phyloP scores from a whole-genome alignment of 1,284 basidiomycete species.

The Hemileia vastatrix region DNA sequence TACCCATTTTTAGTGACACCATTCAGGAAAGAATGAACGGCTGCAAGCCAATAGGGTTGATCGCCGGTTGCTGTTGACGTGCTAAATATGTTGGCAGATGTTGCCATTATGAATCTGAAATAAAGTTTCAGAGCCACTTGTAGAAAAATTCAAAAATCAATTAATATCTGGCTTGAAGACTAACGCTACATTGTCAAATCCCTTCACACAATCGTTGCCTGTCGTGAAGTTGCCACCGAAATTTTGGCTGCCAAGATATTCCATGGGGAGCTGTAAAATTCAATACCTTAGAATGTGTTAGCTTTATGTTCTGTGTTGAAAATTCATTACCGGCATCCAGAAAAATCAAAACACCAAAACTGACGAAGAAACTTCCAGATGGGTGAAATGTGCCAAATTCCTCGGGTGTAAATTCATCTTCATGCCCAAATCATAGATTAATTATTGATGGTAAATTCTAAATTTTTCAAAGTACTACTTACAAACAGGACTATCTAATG shows the following conservation, averaged over 20 bases:
- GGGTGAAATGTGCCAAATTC: conserved; percentile 24
- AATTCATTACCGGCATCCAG: too few relatives aligned
- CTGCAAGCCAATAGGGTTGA: conserved; percentile 11
- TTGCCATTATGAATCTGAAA: conserved; percentile 3
- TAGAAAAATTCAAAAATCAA: not conserved
- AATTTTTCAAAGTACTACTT: too few relatives aligned
- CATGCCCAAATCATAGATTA: too few relatives aligned
- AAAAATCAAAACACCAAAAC: too few relatives aligned
- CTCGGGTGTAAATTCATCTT: conserved; percentile 22
- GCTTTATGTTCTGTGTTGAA: too few relatives aligned
- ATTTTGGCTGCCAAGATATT: conserved; percentile 18
- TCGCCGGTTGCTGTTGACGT: conserved; percentile 8
- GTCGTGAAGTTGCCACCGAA: conserved; percentile 6
- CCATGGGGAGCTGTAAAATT: too few relatives aligned
- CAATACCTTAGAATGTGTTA: too few relatives aligned
- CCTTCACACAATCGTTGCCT: conserved; percentile 19
- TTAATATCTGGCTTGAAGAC: not conserved
- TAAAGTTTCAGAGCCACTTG: not conserved
- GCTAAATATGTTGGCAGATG: conserved; percentile 17
- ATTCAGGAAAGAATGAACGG: conserved; percentile 18
- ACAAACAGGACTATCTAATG: conserved; percentile 23
- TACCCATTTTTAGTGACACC: conserved; percentile 10
- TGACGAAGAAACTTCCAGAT: conserved; percentile 19
- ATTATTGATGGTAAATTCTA: too few relatives aligned
- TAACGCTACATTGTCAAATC: conserved; percentile 22